These are phyloP conservation scores for Colletotrichum spaethianum DNA, from an alignment of 2,329 filamentous ascomycete genomes.

Conservation along the genomic window DNA sequence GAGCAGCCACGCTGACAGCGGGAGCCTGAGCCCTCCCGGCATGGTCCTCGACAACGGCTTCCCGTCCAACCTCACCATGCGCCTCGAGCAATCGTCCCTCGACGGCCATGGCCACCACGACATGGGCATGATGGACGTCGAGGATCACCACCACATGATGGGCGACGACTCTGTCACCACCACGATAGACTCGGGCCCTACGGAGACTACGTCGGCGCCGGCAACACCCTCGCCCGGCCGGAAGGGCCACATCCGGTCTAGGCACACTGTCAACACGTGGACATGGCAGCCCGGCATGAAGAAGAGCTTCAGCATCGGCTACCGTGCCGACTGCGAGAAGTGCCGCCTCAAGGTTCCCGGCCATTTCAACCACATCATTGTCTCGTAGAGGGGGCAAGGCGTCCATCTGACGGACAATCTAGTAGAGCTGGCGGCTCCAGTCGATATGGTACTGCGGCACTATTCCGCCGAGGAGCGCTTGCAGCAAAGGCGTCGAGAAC, in stretches of 20 bases:
- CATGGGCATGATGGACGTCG: conserved; percentile 52
- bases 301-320: conserved; percentile 83
- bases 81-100: conserved; percentile 49
- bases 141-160: conserved; percentile 36
- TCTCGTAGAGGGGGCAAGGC: conserved; percentile 62
- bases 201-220: conserved; percentile 48
- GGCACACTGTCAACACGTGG: conserved; percentile 73
- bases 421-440: not conserved
- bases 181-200: conserved; percentile 12
- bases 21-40: conserved; percentile 52
- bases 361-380: conserved; percentile 85
- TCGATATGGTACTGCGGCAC: conserved; percentile 24
- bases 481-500: not conserved
- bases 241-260: conserved; percentile 70
- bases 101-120: conserved; percentile 37
- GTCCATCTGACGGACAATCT: not conserved
- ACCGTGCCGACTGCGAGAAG: conserved; percentile 83
- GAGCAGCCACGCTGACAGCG: conserved; percentile 41
- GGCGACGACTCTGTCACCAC: conserved; percentile 26
- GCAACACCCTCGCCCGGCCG: conserved; percentile 60
- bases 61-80: conserved; percentile 52
- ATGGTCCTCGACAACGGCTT: conserved; percentile 53
- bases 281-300: conserved; percentile 75
- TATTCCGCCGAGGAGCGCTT: not conserved
- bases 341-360: conserved; percentile 82